These are phyloP conservation scores for Xerocomellus chrysenteron DNA, from an alignment of 768 basidiomycete species.

Conservation along the genomic window DNA sequence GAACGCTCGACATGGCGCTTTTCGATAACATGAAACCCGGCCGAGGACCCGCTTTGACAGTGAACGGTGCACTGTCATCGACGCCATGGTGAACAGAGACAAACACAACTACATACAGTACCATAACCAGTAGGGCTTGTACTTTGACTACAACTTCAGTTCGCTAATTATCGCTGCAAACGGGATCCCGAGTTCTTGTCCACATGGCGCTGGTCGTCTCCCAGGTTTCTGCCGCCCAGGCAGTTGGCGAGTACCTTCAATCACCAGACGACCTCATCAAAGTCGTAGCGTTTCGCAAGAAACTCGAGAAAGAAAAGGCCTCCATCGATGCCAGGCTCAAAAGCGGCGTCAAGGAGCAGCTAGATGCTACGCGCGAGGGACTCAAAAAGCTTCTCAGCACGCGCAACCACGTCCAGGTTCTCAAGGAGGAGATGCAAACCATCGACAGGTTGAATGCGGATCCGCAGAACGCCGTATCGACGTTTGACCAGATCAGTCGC, in stretches of 20 bases:
- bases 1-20: conserved; percentile 12
- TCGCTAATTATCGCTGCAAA: too few relatives aligned
- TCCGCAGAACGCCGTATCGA: conserved; percentile 72
- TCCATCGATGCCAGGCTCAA: conserved; percentile 69
- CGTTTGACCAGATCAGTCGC: conserved; percentile 94
- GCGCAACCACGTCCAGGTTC: conserved; percentile 69
- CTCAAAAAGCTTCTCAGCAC: conserved; percentile 78
- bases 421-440: conserved; percentile 84
- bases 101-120: background rate
- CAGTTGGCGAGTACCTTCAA: conserved; percentile 86
- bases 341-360: conserved; percentile 88
- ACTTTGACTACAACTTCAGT: too few relatives aligned
- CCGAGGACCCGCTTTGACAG: conserved; percentile 3
- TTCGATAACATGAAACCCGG: conserved; percentile 5
- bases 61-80: conserved; percentile 2
- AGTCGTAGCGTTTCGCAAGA: conserved; percentile 85
- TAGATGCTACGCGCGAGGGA: conserved; percentile 87
- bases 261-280: conserved; percentile 93
- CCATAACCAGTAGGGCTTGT: too few relatives aligned
- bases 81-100: conserved; percentile 5
- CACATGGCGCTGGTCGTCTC: conserved; percentile 45
- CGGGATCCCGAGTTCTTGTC: too few relatives aligned
- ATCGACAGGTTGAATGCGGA: conserved; percentile 77
- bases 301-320: conserved; percentile 94
- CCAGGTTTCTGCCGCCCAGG: conserved; percentile 75